Base-by-base conservation (phyloP, 2,329 filamentous ascomycete genomes). In the Trichoderma asperellum region DNA sequence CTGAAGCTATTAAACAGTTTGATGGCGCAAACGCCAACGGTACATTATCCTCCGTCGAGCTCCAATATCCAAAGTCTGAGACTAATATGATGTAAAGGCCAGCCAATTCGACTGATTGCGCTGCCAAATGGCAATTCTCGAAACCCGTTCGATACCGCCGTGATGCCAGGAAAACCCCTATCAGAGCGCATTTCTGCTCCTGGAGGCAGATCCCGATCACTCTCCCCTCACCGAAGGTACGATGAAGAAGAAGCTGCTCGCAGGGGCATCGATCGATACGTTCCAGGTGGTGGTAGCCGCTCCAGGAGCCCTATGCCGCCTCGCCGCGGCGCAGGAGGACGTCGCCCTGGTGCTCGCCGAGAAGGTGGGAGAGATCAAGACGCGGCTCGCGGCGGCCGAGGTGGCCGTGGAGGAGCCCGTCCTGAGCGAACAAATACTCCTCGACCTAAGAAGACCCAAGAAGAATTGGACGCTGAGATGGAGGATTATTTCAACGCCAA, bases 401-500 rank as follows among this genome's bases (percentile, higher is more conserved):
- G 80, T 29, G 82, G 69, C 24, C 29, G 34, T 8, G 80, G 79
- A 55, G 79, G 79, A 27, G 82, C 24, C 29, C 49, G 49, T 52
- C 55, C 63, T 34, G 85, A 86, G 49, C 87, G 92, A 61, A 85
- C 89, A 2, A 91, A 89, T 29, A 43, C 35, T 18, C 86, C 86
- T 49, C 87, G 92, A 60, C 85, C 89, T 2, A 91, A 89, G 81
- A 97, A 97, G 86, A 97, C 94, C 0, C 91, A 94, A 73, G 92
- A 97, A 75, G 93, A 97, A 78, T 84, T 97, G 52, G 94, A 97
- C 78, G 93, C 92, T n/a, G 94, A 97, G 81, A 97, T 97, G 94
- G 93, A 91, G 35, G 93, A 97, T 77, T 97, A 97, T 80, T 97
- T 93, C 84, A 89, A 86, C 35, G 83, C 82, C 32, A 71, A 74